Evolutionary conservation across 1,139 yeast genomes (phyloP), one percentile per base, ranked within the genome.

Genomic region (Oligophagozyma castellii): DNA sequence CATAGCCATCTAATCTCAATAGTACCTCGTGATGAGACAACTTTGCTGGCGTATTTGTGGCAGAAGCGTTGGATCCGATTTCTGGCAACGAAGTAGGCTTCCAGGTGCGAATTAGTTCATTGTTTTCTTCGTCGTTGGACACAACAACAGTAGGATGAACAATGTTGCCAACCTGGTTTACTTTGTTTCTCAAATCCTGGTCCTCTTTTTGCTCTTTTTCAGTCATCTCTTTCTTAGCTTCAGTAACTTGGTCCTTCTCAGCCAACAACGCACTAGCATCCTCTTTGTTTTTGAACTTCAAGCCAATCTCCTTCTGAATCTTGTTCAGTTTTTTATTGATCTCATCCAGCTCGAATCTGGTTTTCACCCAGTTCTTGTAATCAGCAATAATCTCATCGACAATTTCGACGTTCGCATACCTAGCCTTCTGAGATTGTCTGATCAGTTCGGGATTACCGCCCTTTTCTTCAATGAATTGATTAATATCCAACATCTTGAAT

Each of bases 21-120:
- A 92, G 68, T 32, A 92, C 78, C 63, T 89, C 98, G 55, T 89
- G 98, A 56, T 89, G 98, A 19, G 96, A 86, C 55, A 86, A 70
- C 26, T 64, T 62, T 35, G 95, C 95, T 43, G 75, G 73, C 29
- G 68, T 65, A 36, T 79, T 77, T 29, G 89, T 75, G 30, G 71
- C 80, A 42, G 84, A 63, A 26, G 89, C 92, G 39, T 69, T 53
- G 43, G 67, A 63, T 34, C 70, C 74, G 38, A 70, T 64, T 39
- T 65, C 69, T 31, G 62, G 67, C 29, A 58, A 55, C 13, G 69
- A 72, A 36, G 65, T 67, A 33, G 95, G 96, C 35, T 70, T 72
- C 95, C 96, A 89, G 28, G 73, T 69, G 57, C 80, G 77, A 27
- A 86, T 77, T 32, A 86, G 57, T 49, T 80, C 92, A 54, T 89